Evolutionary conservation across 2,329 filamentous ascomycete genomes (phyloP).

Genomic region (Bipolaris gigantea): DNA sequence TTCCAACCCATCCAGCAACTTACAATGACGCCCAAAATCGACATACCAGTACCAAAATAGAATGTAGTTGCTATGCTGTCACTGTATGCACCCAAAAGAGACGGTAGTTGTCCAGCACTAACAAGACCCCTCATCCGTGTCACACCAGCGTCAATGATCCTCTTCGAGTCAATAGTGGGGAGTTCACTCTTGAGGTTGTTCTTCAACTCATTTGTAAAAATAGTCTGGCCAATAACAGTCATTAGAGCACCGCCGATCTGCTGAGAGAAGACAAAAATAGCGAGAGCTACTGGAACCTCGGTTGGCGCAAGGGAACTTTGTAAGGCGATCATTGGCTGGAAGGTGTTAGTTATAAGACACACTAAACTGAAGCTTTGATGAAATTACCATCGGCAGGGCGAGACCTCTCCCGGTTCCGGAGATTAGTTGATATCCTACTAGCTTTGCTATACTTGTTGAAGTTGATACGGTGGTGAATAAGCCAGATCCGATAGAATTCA

Average conservation of each 20-base stretch:
- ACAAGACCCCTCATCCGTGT: neutral
- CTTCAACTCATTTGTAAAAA: constrained; percentile 5
- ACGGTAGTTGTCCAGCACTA: neutral
- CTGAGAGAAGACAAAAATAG: constrained; percentile 32
- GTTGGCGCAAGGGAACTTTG: constrained; percentile 21
- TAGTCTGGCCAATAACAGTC: constrained; percentile 22
- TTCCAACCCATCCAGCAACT: neutral
- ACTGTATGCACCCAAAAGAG: neutral
- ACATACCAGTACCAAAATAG: neutral
- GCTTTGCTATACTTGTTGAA: neutral
- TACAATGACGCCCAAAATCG: neutral
- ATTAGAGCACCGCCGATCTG: constrained; percentile 31
- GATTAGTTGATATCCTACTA: constrained; percentile 15
- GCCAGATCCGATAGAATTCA: neutral
- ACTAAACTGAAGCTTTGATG: neutral
- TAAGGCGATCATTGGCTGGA: constrained; percentile 22
- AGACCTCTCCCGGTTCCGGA: constrained; percentile 34
- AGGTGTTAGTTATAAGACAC: neutral
- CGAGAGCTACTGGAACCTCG: constrained; percentile 27
- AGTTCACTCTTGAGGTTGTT: neutral
- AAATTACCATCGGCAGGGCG: neutral
- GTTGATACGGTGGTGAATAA: neutral
- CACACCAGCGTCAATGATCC: neutral
- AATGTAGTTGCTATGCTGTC: neutral
- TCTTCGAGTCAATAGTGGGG: neutral